phyloP scores from a whole-genome alignment of 768 basidiomycete genomes.

The Rossbeevera mucosa region DNA sequence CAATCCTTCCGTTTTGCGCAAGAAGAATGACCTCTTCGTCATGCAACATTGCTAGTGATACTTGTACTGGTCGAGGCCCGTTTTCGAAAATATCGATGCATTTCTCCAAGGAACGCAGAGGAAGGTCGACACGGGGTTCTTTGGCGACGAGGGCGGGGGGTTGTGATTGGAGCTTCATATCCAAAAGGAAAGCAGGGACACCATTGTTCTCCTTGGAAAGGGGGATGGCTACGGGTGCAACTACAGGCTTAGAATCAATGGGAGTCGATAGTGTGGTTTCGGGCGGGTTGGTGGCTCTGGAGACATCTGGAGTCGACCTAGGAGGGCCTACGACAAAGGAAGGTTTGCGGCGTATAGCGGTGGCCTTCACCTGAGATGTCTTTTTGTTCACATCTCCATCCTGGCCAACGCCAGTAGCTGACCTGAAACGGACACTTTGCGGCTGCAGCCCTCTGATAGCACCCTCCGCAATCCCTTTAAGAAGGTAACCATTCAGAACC shows the following conservation, averaged over 20 bases:
- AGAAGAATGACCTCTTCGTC: constrained; percentile 92
- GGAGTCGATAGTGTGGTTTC: constrained; percentile 13
- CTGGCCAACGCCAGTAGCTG: constrained; percentile 18
- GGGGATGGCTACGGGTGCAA: constrained; percentile 24
- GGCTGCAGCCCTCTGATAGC: constrained; percentile 32
- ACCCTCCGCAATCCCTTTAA: constrained; percentile 78
- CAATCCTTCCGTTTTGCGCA: constrained; percentile 87
- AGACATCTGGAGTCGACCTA: constrained; percentile 10
- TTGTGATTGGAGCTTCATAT: constrained; percentile 33
- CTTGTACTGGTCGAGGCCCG: constrained; percentile 57
- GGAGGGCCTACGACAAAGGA: constrained; percentile 26
- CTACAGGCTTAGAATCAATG: constrained; percentile 11
- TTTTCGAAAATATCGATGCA: constrained; percentile 78
- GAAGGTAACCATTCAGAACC: constrained; percentile 86
- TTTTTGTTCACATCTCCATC: constrained; percentile 21
- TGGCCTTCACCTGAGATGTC: constrained; percentile 9
- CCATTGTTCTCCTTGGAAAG: constrained; percentile 18
- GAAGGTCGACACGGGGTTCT: constrained; percentile 10
- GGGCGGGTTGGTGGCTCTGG: constrained; percentile 14
- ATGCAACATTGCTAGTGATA: constrained; percentile 57
- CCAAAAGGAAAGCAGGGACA: constrained; percentile 27
- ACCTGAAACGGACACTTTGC: constrained; percentile 27
- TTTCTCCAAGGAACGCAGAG: constrained; percentile 61
- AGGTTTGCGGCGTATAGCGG: constrained; percentile 13
- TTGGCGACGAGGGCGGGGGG: constrained; percentile 12